Evolutionary conservation across 768 basidiomycete genomes (phyloP).

Genomic region (Lepiota subincarnata): DNA sequence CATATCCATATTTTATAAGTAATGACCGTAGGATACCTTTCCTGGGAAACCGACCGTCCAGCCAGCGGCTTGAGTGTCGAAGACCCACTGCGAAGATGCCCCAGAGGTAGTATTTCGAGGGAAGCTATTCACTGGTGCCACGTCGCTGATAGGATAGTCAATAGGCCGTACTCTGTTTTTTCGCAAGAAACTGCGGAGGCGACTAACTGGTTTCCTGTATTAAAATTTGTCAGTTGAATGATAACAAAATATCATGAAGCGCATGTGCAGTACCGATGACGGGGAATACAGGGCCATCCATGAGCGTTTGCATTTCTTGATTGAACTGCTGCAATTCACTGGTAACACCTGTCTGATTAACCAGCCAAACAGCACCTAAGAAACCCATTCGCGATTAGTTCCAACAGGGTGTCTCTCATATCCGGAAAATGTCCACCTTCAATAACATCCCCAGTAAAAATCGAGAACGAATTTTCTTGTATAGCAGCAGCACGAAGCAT

Average conservation of each 20-base stretch:
- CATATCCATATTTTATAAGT: background rate
- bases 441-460: constrained; percentile 65
- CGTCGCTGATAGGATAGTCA: constrained; percentile 36
- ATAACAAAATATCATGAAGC: background rate
- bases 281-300: constrained; percentile 42
- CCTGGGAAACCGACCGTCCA: constrained; percentile 37
- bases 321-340: constrained; percentile 42
- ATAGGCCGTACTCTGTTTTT: background rate
- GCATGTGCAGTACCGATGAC: constrained; percentile 34
- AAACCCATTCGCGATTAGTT: background rate
- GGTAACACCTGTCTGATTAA: constrained; percentile 36
- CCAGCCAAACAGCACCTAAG: background rate
- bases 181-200: background rate
- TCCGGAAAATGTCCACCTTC: constrained; percentile 36
- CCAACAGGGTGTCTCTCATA: background rate
- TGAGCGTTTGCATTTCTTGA: constrained; percentile 35
- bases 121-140: constrained; percentile 55
- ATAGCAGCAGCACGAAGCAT: constrained; percentile 42
- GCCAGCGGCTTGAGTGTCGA: constrained; percentile 44
- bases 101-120: constrained; percentile 41
- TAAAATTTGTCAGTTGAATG: background rate
- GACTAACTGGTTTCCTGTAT: constrained; percentile 47
- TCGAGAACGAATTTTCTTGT: constrained; percentile 39
- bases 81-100: constrained; percentile 50
- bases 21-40: background rate